Conservation (phyloP, 345 rosid species). For the Odontarrhena argentea region DNA sequence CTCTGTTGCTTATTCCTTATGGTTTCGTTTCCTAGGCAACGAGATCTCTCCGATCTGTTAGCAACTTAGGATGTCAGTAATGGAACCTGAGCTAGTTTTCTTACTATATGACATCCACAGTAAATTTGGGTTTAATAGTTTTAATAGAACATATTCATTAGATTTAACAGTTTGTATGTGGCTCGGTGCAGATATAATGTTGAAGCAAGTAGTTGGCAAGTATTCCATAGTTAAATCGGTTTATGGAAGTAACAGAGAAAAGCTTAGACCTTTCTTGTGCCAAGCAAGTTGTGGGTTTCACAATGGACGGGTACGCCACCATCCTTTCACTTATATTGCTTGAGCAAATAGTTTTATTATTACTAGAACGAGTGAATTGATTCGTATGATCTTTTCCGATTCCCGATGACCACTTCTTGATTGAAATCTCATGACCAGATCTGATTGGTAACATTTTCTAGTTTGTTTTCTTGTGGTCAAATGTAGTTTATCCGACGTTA, state of each 20-base stretch:
- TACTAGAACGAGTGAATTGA: neutral
- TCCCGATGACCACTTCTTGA: neutral
- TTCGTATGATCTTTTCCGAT: neutral
- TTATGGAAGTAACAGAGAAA: slow-evolving; percentile 39
- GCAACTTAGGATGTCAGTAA: neutral
- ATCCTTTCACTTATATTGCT: slow-evolving; percentile 4
- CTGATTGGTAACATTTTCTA: neutral
- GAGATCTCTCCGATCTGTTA: neutral
- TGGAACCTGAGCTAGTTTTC: slow-evolving; percentile 19
- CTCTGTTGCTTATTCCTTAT: slow-evolving; percentile 14
- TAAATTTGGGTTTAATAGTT: neutral
- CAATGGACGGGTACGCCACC: slow-evolving; percentile 49
- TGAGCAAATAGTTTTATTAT: slow-evolving; percentile 4
- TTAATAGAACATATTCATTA: neutral
- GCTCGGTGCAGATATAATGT: slow-evolving; percentile 41
- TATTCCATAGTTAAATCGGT: slow-evolving; percentile 34
- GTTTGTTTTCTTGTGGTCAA: neutral
- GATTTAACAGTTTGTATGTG: neutral
- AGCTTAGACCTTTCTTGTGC: slow-evolving; percentile 47
- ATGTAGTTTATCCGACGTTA: neutral
- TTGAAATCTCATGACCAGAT: neutral
- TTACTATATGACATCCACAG: neutral
- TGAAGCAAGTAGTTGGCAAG: slow-evolving; percentile 55
- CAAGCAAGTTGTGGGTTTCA: slow-evolving; percentile 45
- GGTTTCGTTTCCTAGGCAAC: neutral